Evolutionary conservation across 2,329 filamentous ascomycete species (phyloP), one percentile per base, ranked within the genome.

Genomic region (Fusarium globosum): DNA sequence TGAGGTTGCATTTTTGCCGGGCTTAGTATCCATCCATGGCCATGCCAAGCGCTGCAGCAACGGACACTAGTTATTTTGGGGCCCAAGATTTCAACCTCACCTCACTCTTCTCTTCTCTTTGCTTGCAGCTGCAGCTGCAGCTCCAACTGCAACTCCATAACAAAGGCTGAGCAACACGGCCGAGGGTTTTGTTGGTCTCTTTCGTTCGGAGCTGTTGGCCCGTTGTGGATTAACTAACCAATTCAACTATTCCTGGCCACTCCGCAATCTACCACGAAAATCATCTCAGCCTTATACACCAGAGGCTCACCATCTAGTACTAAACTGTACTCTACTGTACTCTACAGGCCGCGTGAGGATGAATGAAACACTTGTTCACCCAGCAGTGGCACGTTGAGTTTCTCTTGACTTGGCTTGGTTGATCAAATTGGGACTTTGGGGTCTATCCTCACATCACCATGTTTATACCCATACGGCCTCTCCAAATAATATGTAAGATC

Each of bases 221-320:
- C 20, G 30, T 69, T 68, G 28, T 35, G 57, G 66, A 8, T 55
- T 41, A 55, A 30, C 8, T 33, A 33, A 33, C 1, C 20, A 38
- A 65, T 12, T 20, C 5, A 33, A 33, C 33, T 52, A 42, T 57
- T 42, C 46, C 39, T 21, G 28, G 10, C 30, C 38, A 26, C 48
- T 52, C 52, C 41, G 26, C 41, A 46, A 46, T 58, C 15, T 46
- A n/a, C 49, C 2, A 21, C 41, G 26, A 26, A 46, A 55, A 56
- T 46, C 23, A 30, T 55, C 42, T 71, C 68, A 71, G 68, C 68
- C 68, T 71, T 71, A 71, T 46, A 66, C 43, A 53, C 30, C 51
- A 58, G 49, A 42, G 18, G 38, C 42, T 43, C 28, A 38, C 15
- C 4, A 30, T 16, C 39, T 18, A 8, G 21, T 12, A 48, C 26